Conservation (phyloP, 371 early-diverging fungal species). For the Paraphysoderma sedebokerense region DNA sequence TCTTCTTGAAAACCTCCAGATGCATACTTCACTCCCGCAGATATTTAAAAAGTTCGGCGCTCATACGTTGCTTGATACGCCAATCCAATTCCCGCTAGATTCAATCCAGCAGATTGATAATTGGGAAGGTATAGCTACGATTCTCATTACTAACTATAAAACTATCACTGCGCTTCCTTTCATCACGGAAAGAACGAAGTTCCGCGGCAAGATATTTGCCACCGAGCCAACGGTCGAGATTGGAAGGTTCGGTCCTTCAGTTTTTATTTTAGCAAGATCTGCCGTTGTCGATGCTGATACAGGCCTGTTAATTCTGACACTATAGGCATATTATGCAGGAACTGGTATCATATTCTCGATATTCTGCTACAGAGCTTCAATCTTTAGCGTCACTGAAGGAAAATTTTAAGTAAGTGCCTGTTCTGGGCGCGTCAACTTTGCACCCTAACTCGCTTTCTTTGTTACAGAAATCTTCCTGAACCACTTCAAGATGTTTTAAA, state of each 20-base stretch:
- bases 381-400: background rate
- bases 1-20: no score
- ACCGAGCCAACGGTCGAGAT: slow-evolving; percentile 68
- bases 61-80: no score
- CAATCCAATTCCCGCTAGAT: no score
- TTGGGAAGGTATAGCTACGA: no score
- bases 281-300: background rate
- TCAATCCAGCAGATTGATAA: no score
- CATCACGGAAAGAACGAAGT: slow-evolving; percentile 63
- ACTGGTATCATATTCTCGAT: slow-evolving; percentile 31
- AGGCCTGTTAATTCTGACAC: background rate
- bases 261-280: slow-evolving; percentile 5
- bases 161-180: slow-evolving; percentile 62
- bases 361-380: slow-evolving; percentile 7
- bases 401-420: slow-evolving; percentile 4
- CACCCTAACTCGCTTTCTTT: background rate
- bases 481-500: background rate
- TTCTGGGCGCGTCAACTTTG: no score
- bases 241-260: slow-evolving; percentile 28
- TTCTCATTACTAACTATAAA: slow-evolving; percentile 54
- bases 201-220: slow-evolving; percentile 58
- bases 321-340: slow-evolving; percentile 47
- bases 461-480: background rate
- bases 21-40: no score
- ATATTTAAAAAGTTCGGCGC: no score